Base-by-base conservation (phyloP, 495 filamentous ascomycete genomes). In the Lepidopterella palustris region DNA sequence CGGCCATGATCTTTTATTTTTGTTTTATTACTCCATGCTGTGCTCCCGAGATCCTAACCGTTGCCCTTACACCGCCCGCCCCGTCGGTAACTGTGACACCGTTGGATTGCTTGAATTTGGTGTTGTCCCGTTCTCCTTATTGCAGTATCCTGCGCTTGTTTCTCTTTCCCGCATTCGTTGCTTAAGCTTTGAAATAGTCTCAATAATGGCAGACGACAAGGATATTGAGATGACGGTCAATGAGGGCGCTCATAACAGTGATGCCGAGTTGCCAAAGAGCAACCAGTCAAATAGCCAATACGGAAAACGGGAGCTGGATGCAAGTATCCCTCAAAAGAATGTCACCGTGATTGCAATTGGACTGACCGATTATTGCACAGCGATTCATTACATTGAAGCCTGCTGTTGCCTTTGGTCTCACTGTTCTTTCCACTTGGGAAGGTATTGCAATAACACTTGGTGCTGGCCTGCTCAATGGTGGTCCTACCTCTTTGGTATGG, bases 401-500 rank as follows among this genome's bases (percentile, higher is more conserved):
- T 15, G 56, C 50, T 45, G 51, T 67, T 27, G 50, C 47, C n/a
- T 67, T 67, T 29, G 51, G 56, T 29, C 26, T 52, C 18, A 67
- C 51, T 0, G 35, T 64, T 20, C 64, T 56, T 6, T 45, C 45
- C 6, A 66, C 65, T 6, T 68, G 65, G 65, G 65, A 68, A 55
- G 65, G 35, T 8, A 32, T 65, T 54, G 65, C 55, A 3, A 32
- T 62, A 2, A 55, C 54, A 13, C 55, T 68, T 45, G 29, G 56
- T 29, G 24, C 59, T n/a, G 48, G 49, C 0, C 45, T 68, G 9
- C 29, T 65, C 8, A 68, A 68, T 55, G 70, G 70, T 27, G 70
- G 70, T 13, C 68, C 70, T 27, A 45, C 66, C 1, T 51, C 64
- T 9, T 54, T 72, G 31, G 60, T 71, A 21, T 72, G 63, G 25